These are phyloP conservation scores for Boletus subcaerulescens DNA, from an alignment of 768 basidiomycete species.

Conservation along the genomic window DNA sequence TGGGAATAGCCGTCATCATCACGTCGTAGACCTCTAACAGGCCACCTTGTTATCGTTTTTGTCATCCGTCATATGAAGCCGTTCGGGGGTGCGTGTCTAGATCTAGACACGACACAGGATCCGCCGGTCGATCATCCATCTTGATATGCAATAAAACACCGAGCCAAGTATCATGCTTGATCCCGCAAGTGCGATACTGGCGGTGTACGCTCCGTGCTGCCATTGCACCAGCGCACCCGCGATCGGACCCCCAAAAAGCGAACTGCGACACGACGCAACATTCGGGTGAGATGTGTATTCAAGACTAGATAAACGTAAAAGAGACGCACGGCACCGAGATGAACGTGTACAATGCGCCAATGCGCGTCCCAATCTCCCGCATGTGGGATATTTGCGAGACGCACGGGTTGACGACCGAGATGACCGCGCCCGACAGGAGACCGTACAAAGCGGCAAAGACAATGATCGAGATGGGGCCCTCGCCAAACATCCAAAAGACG, in stretches of 20 bases:
- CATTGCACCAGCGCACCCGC: constrained; percentile 55
- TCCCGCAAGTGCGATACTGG: constrained; percentile 61
- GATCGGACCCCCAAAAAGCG: constrained; percentile 61
- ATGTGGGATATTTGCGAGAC: constrained; percentile 64
- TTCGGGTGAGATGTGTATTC: background rate
- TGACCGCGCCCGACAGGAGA: constrained; percentile 65
- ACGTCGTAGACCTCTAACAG: too few species aligned
- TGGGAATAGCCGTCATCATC: background rate
- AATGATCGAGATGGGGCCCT: constrained; percentile 40
- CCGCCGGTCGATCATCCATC: constrained; percentile 41
- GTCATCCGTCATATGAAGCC: too few species aligned
- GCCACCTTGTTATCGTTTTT: too few species aligned
- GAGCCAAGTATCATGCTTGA: constrained; percentile 58
- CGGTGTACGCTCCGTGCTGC: constrained; percentile 43
- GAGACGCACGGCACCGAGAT: constrained; percentile 67
- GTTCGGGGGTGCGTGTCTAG: too few species aligned
- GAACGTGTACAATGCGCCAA: constrained; percentile 62
- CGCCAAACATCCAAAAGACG: constrained; percentile 53
- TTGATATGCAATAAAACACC: constrained; percentile 50
- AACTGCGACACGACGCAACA: constrained; percentile 33
- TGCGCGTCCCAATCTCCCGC: constrained; percentile 55
- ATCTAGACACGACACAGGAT: constrained; percentile 47
- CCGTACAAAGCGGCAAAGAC: constrained; percentile 58
- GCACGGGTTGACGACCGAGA: constrained; percentile 64
- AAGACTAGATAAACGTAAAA: background rate